Evolutionary conservation across 2,329 filamentous ascomycete species (phyloP).

Genomic region (Beauveria brongniartii): DNA sequence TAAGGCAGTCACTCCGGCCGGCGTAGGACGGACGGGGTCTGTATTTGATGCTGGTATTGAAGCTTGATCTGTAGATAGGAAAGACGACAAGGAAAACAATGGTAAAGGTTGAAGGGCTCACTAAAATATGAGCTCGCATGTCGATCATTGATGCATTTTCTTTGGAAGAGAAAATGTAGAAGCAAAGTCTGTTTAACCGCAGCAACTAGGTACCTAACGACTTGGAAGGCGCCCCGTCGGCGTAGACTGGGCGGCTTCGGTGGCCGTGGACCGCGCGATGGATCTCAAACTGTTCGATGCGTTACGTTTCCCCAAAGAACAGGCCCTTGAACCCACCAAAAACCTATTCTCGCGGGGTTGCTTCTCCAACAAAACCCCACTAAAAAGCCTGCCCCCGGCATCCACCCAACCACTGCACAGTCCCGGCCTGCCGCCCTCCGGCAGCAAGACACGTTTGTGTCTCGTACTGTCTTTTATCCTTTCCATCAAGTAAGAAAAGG

Average conservation of each 20-base stretch:
- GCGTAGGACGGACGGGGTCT: not conserved
- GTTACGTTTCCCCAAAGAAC: not conserved
- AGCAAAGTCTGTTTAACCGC: not conserved
- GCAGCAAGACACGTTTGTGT: not conserved
- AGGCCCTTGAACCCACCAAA: not conserved
- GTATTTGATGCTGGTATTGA: not conserved
- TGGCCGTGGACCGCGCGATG: conserved; percentile 6
- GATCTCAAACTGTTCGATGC: not conserved
- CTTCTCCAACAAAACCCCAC: not conserved
- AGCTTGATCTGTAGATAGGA: too few species aligned
- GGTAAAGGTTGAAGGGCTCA: too few species aligned
- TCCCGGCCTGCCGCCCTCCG: not conserved
- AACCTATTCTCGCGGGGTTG: not conserved
- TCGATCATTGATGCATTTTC: too few species aligned
- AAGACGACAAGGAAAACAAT: too few species aligned
- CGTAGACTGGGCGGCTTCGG: conserved; percentile 4
- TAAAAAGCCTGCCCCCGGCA: not conserved
- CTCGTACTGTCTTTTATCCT: not conserved
- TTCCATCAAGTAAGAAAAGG: not conserved
- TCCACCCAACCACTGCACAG: not conserved
- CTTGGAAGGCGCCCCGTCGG: not conserved
- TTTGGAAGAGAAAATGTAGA: too few species aligned
- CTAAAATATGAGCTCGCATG: too few species aligned
- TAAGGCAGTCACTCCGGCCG: not conserved
- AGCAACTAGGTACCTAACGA: not conserved